Evolutionary conservation across 1,139 yeast genomes (phyloP).

Genomic region (Candida labiduridarum): DNA sequence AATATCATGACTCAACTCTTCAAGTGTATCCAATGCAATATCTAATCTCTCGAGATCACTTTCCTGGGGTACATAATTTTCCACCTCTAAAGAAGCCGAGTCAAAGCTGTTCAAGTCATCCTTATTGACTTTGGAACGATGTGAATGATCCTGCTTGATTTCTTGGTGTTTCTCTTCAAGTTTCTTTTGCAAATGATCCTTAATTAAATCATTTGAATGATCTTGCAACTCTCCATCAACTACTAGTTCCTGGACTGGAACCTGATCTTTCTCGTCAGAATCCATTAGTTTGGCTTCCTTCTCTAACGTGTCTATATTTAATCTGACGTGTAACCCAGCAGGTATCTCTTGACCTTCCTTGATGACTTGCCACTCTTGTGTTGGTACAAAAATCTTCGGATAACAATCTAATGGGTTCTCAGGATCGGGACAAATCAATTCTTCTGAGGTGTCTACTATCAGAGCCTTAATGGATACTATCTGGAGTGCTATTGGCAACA

Average conservation of each 20-base stretch:
- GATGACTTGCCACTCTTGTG: constrained; percentile 67
- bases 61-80: constrained; percentile 15
- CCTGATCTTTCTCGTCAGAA: constrained; percentile 19
- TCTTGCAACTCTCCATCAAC: constrained; percentile 19
- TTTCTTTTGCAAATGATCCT: constrained; percentile 9
- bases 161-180: constrained; percentile 8
- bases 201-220: constrained; percentile 10
- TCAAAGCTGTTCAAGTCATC: constrained; percentile 29
- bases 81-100: constrained; percentile 31
- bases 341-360: constrained; percentile 74
- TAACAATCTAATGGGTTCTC: constrained; percentile 57
- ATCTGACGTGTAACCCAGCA: constrained; percentile 72
- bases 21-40: constrained; percentile 47
- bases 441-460: constrained; percentile 20
- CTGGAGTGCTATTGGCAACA: constrained; percentile 4
- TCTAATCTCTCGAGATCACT: constrained; percentile 19
- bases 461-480: constrained; percentile 4
- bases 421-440: constrained; percentile 23
- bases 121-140: constrained; percentile 17
- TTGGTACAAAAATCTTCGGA: constrained; percentile 60
- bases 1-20: constrained; percentile 65
- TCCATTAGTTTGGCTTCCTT: constrained; percentile 67
- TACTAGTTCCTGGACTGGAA: constrained; percentile 17
- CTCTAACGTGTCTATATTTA: constrained; percentile 66
- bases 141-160: constrained; percentile 4